phyloP scores from a whole-genome alignment of 192 early-diverging fungal genomes.

The Linnemannia zychae region DNA sequence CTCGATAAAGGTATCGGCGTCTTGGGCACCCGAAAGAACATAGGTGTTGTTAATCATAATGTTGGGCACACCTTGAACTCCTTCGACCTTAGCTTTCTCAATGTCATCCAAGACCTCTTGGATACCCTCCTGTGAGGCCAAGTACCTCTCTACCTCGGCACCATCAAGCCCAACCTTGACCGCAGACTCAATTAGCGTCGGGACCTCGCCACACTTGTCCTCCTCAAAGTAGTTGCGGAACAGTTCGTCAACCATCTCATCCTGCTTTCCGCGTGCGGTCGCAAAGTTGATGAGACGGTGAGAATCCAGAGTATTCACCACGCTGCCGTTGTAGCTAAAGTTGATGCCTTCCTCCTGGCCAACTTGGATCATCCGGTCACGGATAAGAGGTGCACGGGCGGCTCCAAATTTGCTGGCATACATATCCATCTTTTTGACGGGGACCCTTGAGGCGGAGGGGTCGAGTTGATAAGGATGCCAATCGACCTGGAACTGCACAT shows the following conservation, averaged over 20 bases:
- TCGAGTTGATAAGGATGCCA: slow-evolving; percentile 84
- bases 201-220: slow-evolving; percentile 73
- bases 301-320: slow-evolving; percentile 74
- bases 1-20: slow-evolving; percentile 69
- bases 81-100: slow-evolving; percentile 51
- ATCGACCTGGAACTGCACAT: slow-evolving; percentile 68
- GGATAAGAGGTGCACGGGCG: slow-evolving; percentile 64
- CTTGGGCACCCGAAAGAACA: slow-evolving; percentile 78
- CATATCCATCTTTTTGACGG: slow-evolving; percentile 62
- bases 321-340: slow-evolving; percentile 74
- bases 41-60: slow-evolving; percentile 74
- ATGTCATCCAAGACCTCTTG: slow-evolving; percentile 65
- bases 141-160: slow-evolving; percentile 59
- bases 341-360: slow-evolving; percentile 77
- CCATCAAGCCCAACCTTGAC: slow-evolving; percentile 71
- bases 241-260: slow-evolving; percentile 71
- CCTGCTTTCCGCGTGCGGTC: slow-evolving; percentile 62
- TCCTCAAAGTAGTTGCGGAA: slow-evolving; percentile 81
- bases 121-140: slow-evolving; percentile 69
- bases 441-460: slow-evolving; percentile 65
- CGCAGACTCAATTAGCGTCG: slow-evolving; percentile 69
- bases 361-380: slow-evolving; percentile 61
- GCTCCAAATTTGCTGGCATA: slow-evolving; percentile 80
- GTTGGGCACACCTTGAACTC: slow-evolving; percentile 80
- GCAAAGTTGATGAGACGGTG: slow-evolving; percentile 78